A percentile compares a stretch with the other conserved stretches of the same genome.
phyloP scores from a whole-genome alignment of 2,329 filamentous ascomycete species.

The Colletotrichum sidae region DNA sequence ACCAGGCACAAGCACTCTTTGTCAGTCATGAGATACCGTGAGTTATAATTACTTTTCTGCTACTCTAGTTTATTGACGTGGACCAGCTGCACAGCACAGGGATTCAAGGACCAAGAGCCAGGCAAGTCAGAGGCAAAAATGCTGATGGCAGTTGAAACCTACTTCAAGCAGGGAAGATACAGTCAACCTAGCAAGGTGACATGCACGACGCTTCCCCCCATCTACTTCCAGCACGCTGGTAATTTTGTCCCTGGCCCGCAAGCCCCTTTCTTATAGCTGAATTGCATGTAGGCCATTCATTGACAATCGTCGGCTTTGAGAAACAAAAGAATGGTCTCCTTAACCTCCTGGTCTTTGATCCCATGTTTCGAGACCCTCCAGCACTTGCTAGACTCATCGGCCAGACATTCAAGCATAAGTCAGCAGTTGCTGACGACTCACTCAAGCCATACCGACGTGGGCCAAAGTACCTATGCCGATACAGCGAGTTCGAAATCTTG shows the following conservation, averaged over 20 bases:
- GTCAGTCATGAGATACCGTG: constrained; percentile 74
- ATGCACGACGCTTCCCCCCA: constrained; percentile 79
- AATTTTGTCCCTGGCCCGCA: constrained; percentile 37
- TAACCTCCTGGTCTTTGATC: constrained; percentile 89
- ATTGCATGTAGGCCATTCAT: constrained; percentile 75
- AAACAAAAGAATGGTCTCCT: constrained; percentile 70
- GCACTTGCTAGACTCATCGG: constrained; percentile 71
- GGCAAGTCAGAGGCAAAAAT: constrained; percentile 65
- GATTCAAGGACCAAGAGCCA: constrained; percentile 62
- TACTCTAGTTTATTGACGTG: constrained; percentile 7
- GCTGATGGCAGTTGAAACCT: constrained; percentile 76
- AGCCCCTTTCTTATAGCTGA: neutral
- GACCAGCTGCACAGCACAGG: constrained; percentile 70
- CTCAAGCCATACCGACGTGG: constrained; percentile 82
- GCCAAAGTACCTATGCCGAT: constrained; percentile 73
- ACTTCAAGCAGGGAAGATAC: constrained; percentile 73
- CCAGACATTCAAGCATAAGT: constrained; percentile 55
- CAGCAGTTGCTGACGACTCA: constrained; percentile 58
- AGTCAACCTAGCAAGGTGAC: constrained; percentile 71
- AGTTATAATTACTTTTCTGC: constrained; percentile 43
- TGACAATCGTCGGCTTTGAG: constrained; percentile 91
- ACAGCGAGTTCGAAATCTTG: constrained; percentile 83
- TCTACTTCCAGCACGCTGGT: constrained; percentile 91
- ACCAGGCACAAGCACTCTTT: constrained; percentile 84
- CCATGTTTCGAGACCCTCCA: constrained; percentile 78